phyloP scores from a whole-genome alignment of 305 asterid genomes.

The Rubia occidens region DNA sequence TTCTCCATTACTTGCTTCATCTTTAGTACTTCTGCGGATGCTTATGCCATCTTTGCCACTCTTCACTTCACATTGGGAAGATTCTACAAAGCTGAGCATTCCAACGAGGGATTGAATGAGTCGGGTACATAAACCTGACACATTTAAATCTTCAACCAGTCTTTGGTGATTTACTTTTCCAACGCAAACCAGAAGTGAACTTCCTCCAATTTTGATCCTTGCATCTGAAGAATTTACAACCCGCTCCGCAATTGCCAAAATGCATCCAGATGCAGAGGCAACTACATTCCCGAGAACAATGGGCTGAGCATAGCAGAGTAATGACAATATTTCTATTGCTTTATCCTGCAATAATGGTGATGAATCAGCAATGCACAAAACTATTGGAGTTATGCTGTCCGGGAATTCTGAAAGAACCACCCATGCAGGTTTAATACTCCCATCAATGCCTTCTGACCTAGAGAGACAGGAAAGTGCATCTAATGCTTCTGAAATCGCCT shows the following conservation, averaged over 20 bases:
- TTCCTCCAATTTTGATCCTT: slow-evolving; percentile 78
- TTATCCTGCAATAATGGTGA: slow-evolving; percentile 77
- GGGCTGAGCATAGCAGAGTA: slow-evolving; percentile 66
- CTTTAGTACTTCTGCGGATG: slow-evolving; percentile 48
- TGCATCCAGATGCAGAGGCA: slow-evolving; percentile 67
- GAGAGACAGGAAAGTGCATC: slow-evolving; percentile 83
- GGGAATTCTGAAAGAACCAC: slow-evolving; percentile 83
- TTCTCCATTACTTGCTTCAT: slow-evolving; percentile 33
- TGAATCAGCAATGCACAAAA: slow-evolving; percentile 75
- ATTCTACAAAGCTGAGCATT: slow-evolving; percentile 52
- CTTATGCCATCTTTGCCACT: slow-evolving; percentile 48
- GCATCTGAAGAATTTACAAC: slow-evolving; percentile 52
- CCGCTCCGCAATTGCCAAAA: slow-evolving; percentile 65
- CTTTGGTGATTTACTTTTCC: slow-evolving; percentile 71
- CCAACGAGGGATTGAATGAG: slow-evolving; percentile 80
- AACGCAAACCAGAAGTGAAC: slow-evolving; percentile 84
- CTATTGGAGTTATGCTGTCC: slow-evolving; percentile 66
- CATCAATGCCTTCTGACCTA: slow-evolving; percentile 50
- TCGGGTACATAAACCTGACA: slow-evolving; percentile 46
- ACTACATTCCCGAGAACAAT: slow-evolving; percentile 61
- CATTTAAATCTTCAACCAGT: slow-evolving; percentile 67
- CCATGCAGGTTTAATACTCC: slow-evolving; percentile 77
- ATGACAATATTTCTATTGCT: slow-evolving; percentile 76
- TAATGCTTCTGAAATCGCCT: slow-evolving; percentile 72
- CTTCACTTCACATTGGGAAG: slow-evolving; percentile 44